phyloP scores from a whole-genome alignment of 352 stramenopile genomes.

The Thalassiosira livingstoniorum region DNA sequence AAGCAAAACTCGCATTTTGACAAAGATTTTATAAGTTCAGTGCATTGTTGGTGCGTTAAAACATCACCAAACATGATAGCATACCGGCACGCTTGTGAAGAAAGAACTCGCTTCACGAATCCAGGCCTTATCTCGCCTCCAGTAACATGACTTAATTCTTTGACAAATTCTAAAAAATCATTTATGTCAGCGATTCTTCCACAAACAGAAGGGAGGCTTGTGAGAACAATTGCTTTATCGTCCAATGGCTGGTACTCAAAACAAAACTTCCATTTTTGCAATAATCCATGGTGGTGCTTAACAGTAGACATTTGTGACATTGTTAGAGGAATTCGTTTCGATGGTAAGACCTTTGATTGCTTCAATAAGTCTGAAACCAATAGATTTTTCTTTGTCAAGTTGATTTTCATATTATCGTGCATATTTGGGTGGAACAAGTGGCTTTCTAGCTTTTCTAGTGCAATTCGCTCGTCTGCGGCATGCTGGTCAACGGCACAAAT shows the following conservation, averaged over 20 bases:
- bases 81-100: slow-evolving; percentile 90
- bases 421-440: slow-evolving; percentile 68
- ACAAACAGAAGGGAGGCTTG: slow-evolving; percentile 85
- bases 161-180: slow-evolving; percentile 90
- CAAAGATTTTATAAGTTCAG: slow-evolving; percentile 85
- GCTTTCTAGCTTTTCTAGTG: slow-evolving; percentile 88
- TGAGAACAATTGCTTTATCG: slow-evolving; percentile 38
- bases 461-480: slow-evolving; percentile 90
- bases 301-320: slow-evolving; percentile 76
- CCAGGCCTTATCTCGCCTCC: slow-evolving; percentile 45
- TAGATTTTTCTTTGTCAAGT: slow-evolving; percentile 70
- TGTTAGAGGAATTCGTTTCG: slow-evolving; percentile 84
- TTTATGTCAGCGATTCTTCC: slow-evolving; percentile 80
- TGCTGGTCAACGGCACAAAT: slow-evolving; percentile 90
- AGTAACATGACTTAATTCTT: slow-evolving; percentile 71
- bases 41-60: slow-evolving; percentile 85
- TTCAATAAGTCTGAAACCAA: slow-evolving; percentile 53
- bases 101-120: slow-evolving; percentile 87
- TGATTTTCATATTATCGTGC: slow-evolving; percentile 79
- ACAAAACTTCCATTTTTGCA: slow-evolving; percentile 89
- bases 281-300: slow-evolving; percentile 68
- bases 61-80: slow-evolving; percentile 93
- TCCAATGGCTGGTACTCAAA: slow-evolving; percentile 61
- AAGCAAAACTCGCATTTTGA: slow-evolving; percentile 89
- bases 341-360: slow-evolving; percentile 61